Evolutionary conservation across 2,329 filamentous ascomycete genomes (phyloP).

Genomic region (Cladosporium oxysporum): DNA sequence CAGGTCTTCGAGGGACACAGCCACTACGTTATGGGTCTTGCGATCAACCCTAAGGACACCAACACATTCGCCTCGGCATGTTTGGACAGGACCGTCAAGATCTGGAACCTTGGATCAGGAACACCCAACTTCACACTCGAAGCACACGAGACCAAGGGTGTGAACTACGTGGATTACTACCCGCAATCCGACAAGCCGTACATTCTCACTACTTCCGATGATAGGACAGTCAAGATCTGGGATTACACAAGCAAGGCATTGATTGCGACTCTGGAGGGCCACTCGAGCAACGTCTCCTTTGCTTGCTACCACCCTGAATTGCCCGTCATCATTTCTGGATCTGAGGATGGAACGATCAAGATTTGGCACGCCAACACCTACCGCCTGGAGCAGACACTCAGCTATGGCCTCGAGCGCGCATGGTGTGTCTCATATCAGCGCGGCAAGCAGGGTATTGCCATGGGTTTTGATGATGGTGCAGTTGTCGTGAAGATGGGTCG

Average conservation of each 20-base stretch:
- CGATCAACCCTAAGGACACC: slow-evolving; percentile 96
- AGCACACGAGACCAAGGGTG: slow-evolving; percentile 94
- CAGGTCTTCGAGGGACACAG: slow-evolving; percentile 95
- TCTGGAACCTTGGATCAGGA: slow-evolving; percentile 93
- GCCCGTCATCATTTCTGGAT: slow-evolving; percentile 95
- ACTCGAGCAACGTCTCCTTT: slow-evolving; percentile 97
- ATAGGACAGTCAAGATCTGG: slow-evolving; percentile 97
- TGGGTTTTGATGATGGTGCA: slow-evolving; percentile 96
- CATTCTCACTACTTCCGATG: slow-evolving; percentile 93
- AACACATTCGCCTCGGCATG: slow-evolving; percentile 69
- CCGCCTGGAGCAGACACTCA: slow-evolving; percentile 90
- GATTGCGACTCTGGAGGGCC: slow-evolving; percentile 93
- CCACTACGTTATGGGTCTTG: slow-evolving; percentile 94
- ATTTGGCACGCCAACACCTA: slow-evolving; percentile 99
- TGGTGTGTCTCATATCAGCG: slow-evolving; percentile 98
- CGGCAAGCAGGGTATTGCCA: slow-evolving; percentile 88
- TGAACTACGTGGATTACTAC: slow-evolving; percentile 94
- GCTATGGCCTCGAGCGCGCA: slow-evolving; percentile 91
- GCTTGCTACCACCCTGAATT: slow-evolving; percentile 97
- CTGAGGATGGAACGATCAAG: slow-evolving; percentile 94
- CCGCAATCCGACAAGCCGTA: slow-evolving; percentile 73
- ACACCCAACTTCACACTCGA: slow-evolving; percentile 96
- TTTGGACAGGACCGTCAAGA: slow-evolving; percentile 94
- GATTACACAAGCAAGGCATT: slow-evolving; percentile 98
- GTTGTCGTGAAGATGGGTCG: slow-evolving; percentile 97